Conservation (phyloP, 768 basidiomycete species). For the Amanita molliuscula region DNA sequence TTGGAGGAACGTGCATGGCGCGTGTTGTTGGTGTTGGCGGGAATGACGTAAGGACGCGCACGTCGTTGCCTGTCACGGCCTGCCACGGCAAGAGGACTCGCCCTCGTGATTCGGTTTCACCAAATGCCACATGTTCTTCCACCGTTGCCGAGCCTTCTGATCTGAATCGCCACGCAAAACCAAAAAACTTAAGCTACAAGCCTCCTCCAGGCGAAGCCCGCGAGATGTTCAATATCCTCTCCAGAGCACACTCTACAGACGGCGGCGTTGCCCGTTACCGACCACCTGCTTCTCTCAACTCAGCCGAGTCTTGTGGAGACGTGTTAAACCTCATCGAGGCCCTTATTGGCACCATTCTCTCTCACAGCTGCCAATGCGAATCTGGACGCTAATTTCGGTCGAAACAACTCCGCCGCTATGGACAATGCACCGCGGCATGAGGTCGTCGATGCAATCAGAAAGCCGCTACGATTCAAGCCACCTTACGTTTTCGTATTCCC, state of each 20-base stretch:
- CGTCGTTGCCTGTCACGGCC: background rate
- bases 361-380: constrained; percentile 43
- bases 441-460: constrained; percentile 46
- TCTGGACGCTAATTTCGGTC: constrained; percentile 38
- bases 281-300: constrained; percentile 14
- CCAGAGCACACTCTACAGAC: constrained; percentile 20
- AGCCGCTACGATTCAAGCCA: constrained; percentile 40
- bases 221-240: constrained; percentile 31
- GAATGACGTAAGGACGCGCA: background rate
- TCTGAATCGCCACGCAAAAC: constrained; percentile 2
- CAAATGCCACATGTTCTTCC: background rate
- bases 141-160: background rate
- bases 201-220: constrained; percentile 28
- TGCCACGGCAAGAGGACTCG: background rate
- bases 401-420: constrained; percentile 39
- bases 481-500: constrained; percentile 34
- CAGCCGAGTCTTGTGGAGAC: constrained; percentile 34
- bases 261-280: background rate
- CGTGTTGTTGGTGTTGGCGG: background rate
- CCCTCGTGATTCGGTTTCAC: background rate
- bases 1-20: background rate
- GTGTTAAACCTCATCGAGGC: constrained; percentile 47
- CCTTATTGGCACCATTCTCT: constrained; percentile 48
- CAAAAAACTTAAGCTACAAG: constrained; percentile 44
- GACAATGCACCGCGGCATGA: constrained; percentile 28